phyloP scores from a whole-genome alignment of 768 basidiomycete genomes.

The Boletellus sp. region DNA sequence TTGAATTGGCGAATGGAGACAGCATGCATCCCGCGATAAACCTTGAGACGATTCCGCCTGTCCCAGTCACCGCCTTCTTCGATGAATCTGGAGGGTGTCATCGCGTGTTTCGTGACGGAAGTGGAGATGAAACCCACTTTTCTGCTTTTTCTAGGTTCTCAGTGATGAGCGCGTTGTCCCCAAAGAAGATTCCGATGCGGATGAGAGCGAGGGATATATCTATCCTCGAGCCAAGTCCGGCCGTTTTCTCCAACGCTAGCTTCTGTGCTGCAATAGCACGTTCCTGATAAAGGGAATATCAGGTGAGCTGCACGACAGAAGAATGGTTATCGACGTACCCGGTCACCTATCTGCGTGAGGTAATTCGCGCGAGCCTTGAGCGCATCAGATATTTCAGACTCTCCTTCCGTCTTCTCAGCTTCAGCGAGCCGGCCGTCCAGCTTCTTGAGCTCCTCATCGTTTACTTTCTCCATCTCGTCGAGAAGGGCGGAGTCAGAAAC shows the following conservation, averaged over 20 bases:
- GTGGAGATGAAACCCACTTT: constrained; percentile 48
- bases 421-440: constrained; percentile 79
- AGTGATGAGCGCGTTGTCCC: constrained; percentile 68
- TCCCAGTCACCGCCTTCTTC: constrained; percentile 99
- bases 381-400: constrained; percentile 88
- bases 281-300: constrained; percentile 49
- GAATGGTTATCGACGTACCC: constrained; percentile 30
- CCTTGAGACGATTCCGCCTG: constrained; percentile 91
- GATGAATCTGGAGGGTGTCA: constrained; percentile 55
- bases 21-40: constrained; percentile 84
- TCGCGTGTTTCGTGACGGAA: not conserved
- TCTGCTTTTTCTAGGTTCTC: constrained; percentile 75
- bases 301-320: not conserved
- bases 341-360: constrained; percentile 86
- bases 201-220: constrained; percentile 88
- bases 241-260: constrained; percentile 84
- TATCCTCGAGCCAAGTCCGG: constrained; percentile 89
- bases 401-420: constrained; percentile 87
- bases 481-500: constrained; percentile 37
- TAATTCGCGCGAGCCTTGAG: constrained; percentile 82
- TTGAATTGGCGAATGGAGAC: constrained; percentile 90
- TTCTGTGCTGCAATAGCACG: constrained; percentile 77
- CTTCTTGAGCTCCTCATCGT: constrained; percentile 65
- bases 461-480: constrained; percentile 43
- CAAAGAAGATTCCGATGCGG: constrained; percentile 88